phyloP scores from a whole-genome alignment of 2,329 filamentous ascomycete species.

The Fusarium hainanense region DNA sequence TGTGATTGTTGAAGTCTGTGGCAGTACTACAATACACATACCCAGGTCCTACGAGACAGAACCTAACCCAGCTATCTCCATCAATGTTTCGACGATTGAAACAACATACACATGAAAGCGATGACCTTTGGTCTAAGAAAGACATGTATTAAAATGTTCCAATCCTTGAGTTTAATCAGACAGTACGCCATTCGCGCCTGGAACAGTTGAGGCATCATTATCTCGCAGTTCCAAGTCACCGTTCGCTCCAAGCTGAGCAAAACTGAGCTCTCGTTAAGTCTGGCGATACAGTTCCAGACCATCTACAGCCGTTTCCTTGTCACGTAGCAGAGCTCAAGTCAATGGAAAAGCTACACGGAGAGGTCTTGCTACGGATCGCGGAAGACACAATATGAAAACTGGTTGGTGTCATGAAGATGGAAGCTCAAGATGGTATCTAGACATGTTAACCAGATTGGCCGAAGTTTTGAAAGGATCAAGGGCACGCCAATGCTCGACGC shows the following conservation, averaged over 20 bases:
- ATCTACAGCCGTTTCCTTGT: not conserved
- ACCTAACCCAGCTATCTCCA: no score
- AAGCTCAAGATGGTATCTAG: not conserved
- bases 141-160: not conserved
- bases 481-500: not conserved
- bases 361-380: no score
- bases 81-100: not conserved
- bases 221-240: not conserved
- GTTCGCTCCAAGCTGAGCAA: not conserved
- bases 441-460: not conserved
- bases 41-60: rapidly evolving
- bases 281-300: not conserved
- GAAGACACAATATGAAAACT: not conserved
- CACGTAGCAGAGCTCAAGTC: not conserved
- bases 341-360: not conserved
- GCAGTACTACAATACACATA: rapidly evolving
- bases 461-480: not conserved
- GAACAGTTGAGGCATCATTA: not conserved
- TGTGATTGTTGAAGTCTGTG: rapidly evolving
- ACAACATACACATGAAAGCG: not conserved
- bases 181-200: not conserved
- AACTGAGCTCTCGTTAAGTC: not conserved
- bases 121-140: not conserved
- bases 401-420: not conserved
- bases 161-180: rapidly evolving